Evolutionary conservation across 441 rosid species (phyloP), one percentile per base, ranked within the genome.

Genomic region (Bocquillonia castaneifolia): DNA sequence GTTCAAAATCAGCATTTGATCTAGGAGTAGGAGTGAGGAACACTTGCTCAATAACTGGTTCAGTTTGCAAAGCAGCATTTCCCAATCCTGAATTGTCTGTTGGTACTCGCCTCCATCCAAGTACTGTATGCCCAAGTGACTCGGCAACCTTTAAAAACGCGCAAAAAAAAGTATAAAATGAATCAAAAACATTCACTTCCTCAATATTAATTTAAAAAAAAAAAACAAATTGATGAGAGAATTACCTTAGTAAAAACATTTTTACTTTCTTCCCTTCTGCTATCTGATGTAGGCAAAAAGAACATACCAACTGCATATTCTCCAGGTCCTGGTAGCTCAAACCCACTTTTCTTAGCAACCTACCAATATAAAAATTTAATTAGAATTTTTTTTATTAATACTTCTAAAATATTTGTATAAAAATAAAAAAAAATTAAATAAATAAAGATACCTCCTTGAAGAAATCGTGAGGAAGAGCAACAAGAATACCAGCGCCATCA

Each of bases 401-500:
- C 40, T 36, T 36, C 9, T 36, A 36, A 9, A 36, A 3, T 36
- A 3, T 36, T 13, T 14, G 7, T 42, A 5, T 42, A 42, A 42
- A 5, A 42, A 6, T 42, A n/a, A 26, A 61, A 32, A 40, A 57
- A 66, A 29, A 32, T 15, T 12, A 36, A 0, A 48, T 48, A 29
- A n/a, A 59, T 10, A 61, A 37, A 64, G 71, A 44, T 66, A 84
- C 99, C 92, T 93, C 85, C 59, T 80, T 82, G 66, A 78, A 93
- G 80, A 89, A 96, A 10, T 81, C 82, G 56, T 93, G 98, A 67
- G 99, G 97, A 54, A 93, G 83, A 50, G 90, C 96, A 12, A 93
- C 96, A 34, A 96, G 94, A 79, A 96, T 88, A n/a, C 99, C 99
- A 73, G 98, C 99, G 31, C 99, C 99, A 59, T 96, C 99, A 7